Conservation (phyloP, 1,284 basidiomycete species). For the Ceratobasidium sp. region DNA sequence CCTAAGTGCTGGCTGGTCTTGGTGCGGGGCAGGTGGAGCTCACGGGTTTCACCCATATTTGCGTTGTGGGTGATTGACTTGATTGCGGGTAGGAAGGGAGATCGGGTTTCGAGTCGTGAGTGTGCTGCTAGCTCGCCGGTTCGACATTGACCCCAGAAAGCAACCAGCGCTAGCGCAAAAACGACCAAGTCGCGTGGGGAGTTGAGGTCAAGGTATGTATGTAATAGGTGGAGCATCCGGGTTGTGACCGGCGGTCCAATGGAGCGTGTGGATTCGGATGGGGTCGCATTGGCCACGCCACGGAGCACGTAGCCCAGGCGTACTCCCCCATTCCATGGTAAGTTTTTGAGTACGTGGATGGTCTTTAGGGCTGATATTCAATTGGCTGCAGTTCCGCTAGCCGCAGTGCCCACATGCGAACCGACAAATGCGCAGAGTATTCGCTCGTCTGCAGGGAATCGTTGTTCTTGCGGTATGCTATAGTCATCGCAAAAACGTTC, state of each 20-base stretch:
- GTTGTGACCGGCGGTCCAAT: neutral
- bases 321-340: slow-evolving; percentile 45
- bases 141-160: slow-evolving; percentile 37
- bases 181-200: slow-evolving; percentile 22
- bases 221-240: neutral
- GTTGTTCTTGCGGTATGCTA: slow-evolving; percentile 33
- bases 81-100: neutral
- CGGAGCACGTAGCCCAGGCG: slow-evolving; percentile 45
- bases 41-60: neutral
- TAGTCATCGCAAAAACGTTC: slow-evolving; percentile 40
- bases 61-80: neutral
- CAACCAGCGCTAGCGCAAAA: neutral
- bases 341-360: slow-evolving; percentile 47
- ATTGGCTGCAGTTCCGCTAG: slow-evolving; percentile 44
- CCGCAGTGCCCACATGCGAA: slow-evolving; percentile 40
- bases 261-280: slow-evolving; percentile 40
- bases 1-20: slow-evolving; percentile 19
- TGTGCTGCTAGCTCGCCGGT: slow-evolving; percentile 31
- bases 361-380: slow-evolving; percentile 44
- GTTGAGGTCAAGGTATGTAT: neutral
- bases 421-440: slow-evolving; percentile 48
- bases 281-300: slow-evolving; percentile 46
- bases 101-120: neutral
- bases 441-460: slow-evolving; percentile 48
- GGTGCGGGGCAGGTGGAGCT: slow-evolving; percentile 14